A percentile compares a stretch with the other conserved stretches of the same genome.
phyloP scores from a whole-genome alignment of 2,329 filamentous ascomycete species.

The Didymella lethalis region DNA sequence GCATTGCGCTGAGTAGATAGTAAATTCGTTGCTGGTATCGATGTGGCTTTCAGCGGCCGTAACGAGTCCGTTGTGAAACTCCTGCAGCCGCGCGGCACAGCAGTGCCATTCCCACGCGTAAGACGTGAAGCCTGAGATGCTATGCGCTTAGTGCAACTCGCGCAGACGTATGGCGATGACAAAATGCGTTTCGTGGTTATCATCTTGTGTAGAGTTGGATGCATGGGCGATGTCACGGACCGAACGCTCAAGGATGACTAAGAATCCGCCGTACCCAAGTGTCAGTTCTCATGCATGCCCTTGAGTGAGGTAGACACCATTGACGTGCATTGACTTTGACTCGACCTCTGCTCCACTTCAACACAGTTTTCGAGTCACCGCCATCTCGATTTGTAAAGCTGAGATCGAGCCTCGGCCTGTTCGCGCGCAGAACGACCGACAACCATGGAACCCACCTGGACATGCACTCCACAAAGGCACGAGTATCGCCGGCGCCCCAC shows the following conservation, averaged over 20 bases:
- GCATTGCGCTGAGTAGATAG: slow-evolving; percentile 23
- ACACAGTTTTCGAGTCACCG: neutral
- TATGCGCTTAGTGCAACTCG: slow-evolving; percentile 37
- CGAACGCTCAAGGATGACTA: slow-evolving; percentile 27
- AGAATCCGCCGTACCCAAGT: slow-evolving; percentile 5
- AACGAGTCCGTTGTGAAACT: slow-evolving; percentile 8
- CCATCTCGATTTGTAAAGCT: slow-evolving; percentile 20
- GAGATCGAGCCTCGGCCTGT: slow-evolving; percentile 21
- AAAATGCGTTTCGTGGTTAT: slow-evolving; percentile 25
- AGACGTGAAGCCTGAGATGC: slow-evolving; percentile 4
- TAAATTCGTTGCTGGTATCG: neutral
- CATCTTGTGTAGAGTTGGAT: slow-evolving; percentile 34
- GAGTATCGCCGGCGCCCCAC: slow-evolving; percentile 21
- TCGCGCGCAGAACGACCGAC: slow-evolving; percentile 11
- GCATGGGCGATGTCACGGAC: slow-evolving; percentile 18
- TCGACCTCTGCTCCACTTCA: neutral
- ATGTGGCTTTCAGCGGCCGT: slow-evolving; percentile 19
- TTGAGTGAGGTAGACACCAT: no score
- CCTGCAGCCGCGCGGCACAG: slow-evolving; percentile 16
- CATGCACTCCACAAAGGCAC: slow-evolving; percentile 19
- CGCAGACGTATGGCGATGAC: slow-evolving; percentile 34
- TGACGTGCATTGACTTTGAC: no score
- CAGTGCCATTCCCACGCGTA: slow-evolving; percentile 3
- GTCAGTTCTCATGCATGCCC: neutral
- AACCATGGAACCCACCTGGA: slow-evolving; percentile 17